Base-by-base conservation (phyloP, 345 rosid species). In the Euphorbia lathyris region DNA sequence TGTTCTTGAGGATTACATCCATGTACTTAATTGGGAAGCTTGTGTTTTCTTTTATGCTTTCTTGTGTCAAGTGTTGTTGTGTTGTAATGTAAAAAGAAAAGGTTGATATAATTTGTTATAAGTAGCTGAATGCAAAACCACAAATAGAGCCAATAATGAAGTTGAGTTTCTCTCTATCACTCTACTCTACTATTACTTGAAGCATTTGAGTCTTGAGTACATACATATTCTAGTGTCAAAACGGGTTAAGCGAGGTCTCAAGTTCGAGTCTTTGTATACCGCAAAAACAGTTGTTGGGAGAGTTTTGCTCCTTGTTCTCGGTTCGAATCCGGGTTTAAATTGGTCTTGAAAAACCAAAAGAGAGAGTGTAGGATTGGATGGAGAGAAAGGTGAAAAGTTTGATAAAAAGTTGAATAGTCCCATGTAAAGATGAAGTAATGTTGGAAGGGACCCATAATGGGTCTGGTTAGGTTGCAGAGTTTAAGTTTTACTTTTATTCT, bases 31-130 rank as follows among this genome's bases (percentile, higher is more conserved):
- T 57, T 61, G 67, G 67, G 64, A 63, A 75, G 73, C 63, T 56
- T 73, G 70, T 76, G 5, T 10, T 58, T 48, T 67, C 12, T 22
- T 66, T 0, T 23, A 36, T 56, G 53, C 65, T 63, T 8, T 64
- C 72, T 43, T 73, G 23, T 53, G 4, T 8, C 2, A 48, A 60
- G 64, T 76, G 76, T 53, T 30, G 50, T 53, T 59, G 40, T 53
- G 30, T 34, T 27, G 50, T 58, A 1, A 76, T 74, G 87, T 82
- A 80, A 78, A 79, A 72, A 62, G 45, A 45, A 72, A 71, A 66
- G 6, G 61, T 61, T 61, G 66, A 27, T 60, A 72, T 61, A 60
- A 36, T 72, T 75, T 75, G 60, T 76, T 62, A 65, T 59, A 25
- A 69, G 68, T 72, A 58, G n/a, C n/a, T n/a, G n/a, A 63, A 58